A percentile compares a stretch with the other conserved stretches of the same genome.
Evolutionary conservation across 2,329 filamentous ascomycete genomes (phyloP).

Genomic region (Arthrobotrys sphaeroides): DNA sequence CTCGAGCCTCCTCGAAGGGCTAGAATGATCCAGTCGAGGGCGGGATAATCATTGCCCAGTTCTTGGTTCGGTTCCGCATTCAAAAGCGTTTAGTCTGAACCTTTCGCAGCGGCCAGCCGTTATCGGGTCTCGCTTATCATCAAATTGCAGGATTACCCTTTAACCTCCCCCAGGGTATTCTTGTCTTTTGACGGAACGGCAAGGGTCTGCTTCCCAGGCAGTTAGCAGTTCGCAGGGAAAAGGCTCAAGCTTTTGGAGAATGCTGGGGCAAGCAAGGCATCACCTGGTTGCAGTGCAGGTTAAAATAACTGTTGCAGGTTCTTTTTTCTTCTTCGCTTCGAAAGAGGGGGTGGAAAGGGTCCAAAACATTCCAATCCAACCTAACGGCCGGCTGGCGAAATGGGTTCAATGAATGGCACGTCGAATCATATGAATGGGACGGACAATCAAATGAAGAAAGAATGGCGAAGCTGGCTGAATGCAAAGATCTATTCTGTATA

Average conservation of each 20-base stretch:
- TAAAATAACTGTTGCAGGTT: slow-evolving; percentile 1
- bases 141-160: slow-evolving; percentile 43
- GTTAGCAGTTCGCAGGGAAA: background rate
- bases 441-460: background rate
- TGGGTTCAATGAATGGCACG: background rate
- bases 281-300: slow-evolving; percentile 17
- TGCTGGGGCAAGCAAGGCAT: slow-evolving; percentile 18
- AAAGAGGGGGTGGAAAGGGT: background rate
- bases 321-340: background rate
- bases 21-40: slow-evolving; percentile 23
- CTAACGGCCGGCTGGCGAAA: slow-evolving; percentile 5
- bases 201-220: slow-evolving; percentile 3
- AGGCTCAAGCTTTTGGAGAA: slow-evolving; percentile 10
- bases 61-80: slow-evolving; percentile 17
- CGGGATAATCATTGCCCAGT: slow-evolving; percentile 29
- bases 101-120: slow-evolving; percentile 12
- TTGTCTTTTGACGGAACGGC: slow-evolving; percentile 5
- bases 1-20: too few relatives aligned
- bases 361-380: slow-evolving; percentile 11
- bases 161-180: slow-evolving; percentile 16
- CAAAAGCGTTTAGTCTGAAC: background rate
- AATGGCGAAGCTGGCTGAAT: slow-evolving; percentile 17
- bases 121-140: slow-evolving; percentile 48
- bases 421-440: too few relatives aligned
- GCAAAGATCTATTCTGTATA: background rate